Evolutionary conservation across 257 asterid species (phyloP).

Genomic region (Solanum ossicruentum): DNA sequence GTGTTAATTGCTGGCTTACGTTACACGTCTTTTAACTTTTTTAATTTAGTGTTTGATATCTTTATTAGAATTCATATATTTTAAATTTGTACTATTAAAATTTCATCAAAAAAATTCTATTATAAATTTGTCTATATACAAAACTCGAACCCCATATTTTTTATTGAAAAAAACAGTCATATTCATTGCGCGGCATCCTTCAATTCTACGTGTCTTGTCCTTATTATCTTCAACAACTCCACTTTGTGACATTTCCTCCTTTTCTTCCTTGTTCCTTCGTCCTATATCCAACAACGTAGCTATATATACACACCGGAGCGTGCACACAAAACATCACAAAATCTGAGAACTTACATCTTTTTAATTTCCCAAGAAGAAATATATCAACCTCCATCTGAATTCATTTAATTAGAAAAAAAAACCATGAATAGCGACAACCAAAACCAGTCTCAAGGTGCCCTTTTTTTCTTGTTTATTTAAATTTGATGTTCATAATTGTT

Average conservation of each 20-base stretch:
- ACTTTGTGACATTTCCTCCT: not conserved
- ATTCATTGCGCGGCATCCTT: no score
- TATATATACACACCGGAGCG: not conserved
- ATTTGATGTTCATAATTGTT: not conserved
- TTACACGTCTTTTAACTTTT: not conserved
- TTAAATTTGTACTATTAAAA: no score
- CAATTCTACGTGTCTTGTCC: not conserved
- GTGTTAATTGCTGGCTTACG: not conserved
- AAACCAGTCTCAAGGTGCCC: not conserved
- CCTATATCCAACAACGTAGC: not conserved
- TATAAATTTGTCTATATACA: no score
- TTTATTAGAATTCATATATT: no score
- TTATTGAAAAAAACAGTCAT: no score
- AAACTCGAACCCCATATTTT: no score
- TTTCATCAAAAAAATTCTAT: no score
- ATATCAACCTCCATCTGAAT: not conserved
- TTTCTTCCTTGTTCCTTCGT: not conserved
- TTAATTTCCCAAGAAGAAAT: not conserved
- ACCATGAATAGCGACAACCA: conserved; percentile 13
- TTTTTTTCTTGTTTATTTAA: not conserved
- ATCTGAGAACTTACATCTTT: not conserved
- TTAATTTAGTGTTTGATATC: no score
- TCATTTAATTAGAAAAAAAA: not conserved
- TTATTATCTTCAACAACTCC: not conserved
- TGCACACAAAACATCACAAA: not conserved